These are phyloP conservation scores for Theobroma grandiflorum DNA, from an alignment of 441 rosid species.

Conservation along the genomic window DNA sequence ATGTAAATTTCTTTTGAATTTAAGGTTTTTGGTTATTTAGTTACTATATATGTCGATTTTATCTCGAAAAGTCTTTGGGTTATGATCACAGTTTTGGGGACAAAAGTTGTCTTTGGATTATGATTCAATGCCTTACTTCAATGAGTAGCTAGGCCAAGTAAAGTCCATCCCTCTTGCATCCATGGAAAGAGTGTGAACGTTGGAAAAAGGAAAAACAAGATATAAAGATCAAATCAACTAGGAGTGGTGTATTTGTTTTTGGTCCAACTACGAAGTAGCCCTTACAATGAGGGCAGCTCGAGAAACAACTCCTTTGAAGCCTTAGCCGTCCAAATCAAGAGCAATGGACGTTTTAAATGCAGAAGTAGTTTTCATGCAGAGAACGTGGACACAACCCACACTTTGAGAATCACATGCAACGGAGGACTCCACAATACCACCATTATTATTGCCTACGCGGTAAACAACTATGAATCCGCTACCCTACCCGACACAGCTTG, in stretches of 20 bases:
- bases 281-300: neutral
- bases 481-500: constrained; percentile 16
- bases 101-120: neutral
- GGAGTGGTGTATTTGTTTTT: neutral
- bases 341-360: neutral
- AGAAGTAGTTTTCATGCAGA: constrained; percentile 22
- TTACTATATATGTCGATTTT: no score
- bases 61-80: no score
- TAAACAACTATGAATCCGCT: neutral
- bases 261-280: neutral
- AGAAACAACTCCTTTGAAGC: neutral
- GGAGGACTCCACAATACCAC: neutral
- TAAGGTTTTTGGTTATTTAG: no score
- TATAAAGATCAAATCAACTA: neutral
- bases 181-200: neutral
- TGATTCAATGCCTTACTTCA: constrained; percentile 11
- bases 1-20: no score
- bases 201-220: neutral
- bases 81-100: neutral
- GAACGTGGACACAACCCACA: constrained; percentile 26
- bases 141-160: neutral
- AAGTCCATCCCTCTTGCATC: neutral
- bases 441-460: neutral
- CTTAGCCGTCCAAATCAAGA: neutral
- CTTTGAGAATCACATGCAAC: constrained; percentile 9